Conservation (phyloP, 2,329 filamentous ascomycete species). For the Anisogramma anomala region DNA sequence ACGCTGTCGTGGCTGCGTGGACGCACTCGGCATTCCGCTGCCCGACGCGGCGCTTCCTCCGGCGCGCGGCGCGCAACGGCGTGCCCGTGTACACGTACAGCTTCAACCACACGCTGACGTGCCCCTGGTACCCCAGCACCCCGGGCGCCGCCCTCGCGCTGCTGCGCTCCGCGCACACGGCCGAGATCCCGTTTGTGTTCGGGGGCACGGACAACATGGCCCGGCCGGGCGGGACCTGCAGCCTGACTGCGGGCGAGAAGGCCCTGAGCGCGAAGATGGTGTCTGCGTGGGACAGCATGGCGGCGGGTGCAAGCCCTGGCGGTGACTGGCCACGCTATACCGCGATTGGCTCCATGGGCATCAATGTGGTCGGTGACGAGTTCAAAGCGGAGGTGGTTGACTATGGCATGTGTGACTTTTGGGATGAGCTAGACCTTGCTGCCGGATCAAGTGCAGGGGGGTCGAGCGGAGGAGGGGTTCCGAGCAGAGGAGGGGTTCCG, state of each 20-base stretch:
- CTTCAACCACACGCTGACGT: constrained; percentile 18
- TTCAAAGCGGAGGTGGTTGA: constrained; percentile 2
- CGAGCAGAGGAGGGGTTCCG: too few species aligned
- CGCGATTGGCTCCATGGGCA: not conserved
- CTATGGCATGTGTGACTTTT: constrained; percentile 11
- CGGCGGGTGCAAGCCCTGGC: constrained; percentile 15
- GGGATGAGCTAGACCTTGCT: constrained; percentile 3
- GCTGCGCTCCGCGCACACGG: constrained; percentile 20
- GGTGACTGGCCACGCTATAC: constrained; percentile 8
- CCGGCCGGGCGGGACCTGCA: constrained; percentile 19
- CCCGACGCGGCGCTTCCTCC: constrained; percentile 14
- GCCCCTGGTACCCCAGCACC: constrained; percentile 17
- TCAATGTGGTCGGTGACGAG: constrained; percentile 4
- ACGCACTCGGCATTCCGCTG: constrained; percentile 18
- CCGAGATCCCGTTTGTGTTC: constrained; percentile 23
- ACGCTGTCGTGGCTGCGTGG: constrained; percentile 15
- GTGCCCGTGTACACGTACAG: constrained; percentile 18
- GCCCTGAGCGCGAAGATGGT: constrained; percentile 17
- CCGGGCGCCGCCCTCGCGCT: constrained; percentile 6
- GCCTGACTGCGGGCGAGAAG: constrained; percentile 16
- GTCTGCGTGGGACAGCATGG: constrained; percentile 21
- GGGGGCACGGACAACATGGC: constrained; percentile 18
- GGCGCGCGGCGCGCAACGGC: constrained; percentile 11
- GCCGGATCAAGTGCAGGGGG: not conserved
- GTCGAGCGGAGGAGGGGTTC: too few species aligned